phyloP scores from a whole-genome alignment of 441 rosid genomes.

The Jatropha multifida region DNA sequence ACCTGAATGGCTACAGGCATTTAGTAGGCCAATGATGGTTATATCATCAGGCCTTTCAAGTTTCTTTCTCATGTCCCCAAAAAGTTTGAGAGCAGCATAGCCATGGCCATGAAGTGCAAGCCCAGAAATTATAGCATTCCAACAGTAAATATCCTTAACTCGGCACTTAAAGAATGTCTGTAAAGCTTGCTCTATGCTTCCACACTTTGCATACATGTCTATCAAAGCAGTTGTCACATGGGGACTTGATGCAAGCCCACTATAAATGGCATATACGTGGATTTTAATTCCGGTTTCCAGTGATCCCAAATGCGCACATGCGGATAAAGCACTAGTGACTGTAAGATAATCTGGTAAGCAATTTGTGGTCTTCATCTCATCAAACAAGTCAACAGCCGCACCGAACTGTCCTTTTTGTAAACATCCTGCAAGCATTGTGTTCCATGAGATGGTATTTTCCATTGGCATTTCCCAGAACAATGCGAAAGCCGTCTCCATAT shows the following conservation, averaged over 20 bases:
- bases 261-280: slow-evolving; percentile 24
- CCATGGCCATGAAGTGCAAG: slow-evolving; percentile 33
- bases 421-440: slow-evolving; percentile 33
- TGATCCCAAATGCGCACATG: slow-evolving; percentile 29
- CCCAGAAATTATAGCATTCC: slow-evolving; percentile 30
- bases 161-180: slow-evolving; percentile 24
- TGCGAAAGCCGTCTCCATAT: slow-evolving; percentile 23
- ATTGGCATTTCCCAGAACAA: slow-evolving; percentile 26
- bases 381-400: slow-evolving; percentile 27
- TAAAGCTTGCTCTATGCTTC: slow-evolving; percentile 28
- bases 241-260: slow-evolving; percentile 23
- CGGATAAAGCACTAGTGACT: slow-evolving; percentile 28
- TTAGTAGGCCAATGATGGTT: slow-evolving; percentile 30
- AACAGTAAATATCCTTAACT: slow-evolving; percentile 32
- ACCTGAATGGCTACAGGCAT: slow-evolving; percentile 37
- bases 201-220: slow-evolving; percentile 35
- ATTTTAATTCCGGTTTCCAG: slow-evolving; percentile 24
- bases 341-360: slow-evolving; percentile 27
- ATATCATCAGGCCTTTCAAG: slow-evolving; percentile 22
- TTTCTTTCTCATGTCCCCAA: slow-evolving; percentile 15
- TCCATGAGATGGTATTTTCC: slow-evolving; percentile 31
- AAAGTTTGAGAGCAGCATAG: slow-evolving; percentile 26
- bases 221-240: slow-evolving; percentile 31
- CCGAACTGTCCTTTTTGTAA: slow-evolving; percentile 19
- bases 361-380: slow-evolving; percentile 24